A percentile compares a stretch with the other conserved stretches of the same genome.
Conservation (phyloP, 176 grass and related monocot genomes). For the Eragrostis nindensis region DNA sequence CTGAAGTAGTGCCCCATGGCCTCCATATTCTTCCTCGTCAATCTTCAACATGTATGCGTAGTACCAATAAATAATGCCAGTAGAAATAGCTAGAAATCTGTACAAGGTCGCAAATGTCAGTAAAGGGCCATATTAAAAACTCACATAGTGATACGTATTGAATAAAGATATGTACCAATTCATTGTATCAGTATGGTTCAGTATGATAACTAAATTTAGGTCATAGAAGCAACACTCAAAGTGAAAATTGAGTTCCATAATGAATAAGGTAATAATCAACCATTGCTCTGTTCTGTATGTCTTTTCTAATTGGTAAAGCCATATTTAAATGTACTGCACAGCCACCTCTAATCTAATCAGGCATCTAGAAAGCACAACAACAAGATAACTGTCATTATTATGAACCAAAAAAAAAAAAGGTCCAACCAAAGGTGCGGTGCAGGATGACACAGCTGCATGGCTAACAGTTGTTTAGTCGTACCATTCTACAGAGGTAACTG, state of each 20-base stretch:
- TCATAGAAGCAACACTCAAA: neutral
- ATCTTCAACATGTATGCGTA: constrained; percentile 80
- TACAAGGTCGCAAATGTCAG: neutral
- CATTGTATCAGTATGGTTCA: neutral
- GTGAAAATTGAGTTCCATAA: neutral
- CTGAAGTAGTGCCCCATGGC: constrained; percentile 82
- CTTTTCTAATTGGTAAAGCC: neutral
- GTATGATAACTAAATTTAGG: neutral
- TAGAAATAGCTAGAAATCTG: constrained; percentile 84
- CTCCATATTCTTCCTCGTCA: constrained; percentile 94
- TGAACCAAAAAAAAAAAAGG: neutral
- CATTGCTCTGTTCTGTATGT: neutral
- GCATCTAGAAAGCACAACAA: neutral
- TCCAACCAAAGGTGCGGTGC: neutral
- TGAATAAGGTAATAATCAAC: neutral
- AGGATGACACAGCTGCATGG: neutral
- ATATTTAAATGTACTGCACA: neutral
- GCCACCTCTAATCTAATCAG: neutral
- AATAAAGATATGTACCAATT: neutral
- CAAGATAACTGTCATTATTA: neutral
- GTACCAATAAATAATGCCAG: constrained; percentile 84
- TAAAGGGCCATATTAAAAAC: neutral
- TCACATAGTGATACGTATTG: neutral
- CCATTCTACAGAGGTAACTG: neutral
- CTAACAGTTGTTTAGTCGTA: neutral